Conservation (phyloP, 352 stramenopile genomes). For the Phytophthora cactorum region DNA sequence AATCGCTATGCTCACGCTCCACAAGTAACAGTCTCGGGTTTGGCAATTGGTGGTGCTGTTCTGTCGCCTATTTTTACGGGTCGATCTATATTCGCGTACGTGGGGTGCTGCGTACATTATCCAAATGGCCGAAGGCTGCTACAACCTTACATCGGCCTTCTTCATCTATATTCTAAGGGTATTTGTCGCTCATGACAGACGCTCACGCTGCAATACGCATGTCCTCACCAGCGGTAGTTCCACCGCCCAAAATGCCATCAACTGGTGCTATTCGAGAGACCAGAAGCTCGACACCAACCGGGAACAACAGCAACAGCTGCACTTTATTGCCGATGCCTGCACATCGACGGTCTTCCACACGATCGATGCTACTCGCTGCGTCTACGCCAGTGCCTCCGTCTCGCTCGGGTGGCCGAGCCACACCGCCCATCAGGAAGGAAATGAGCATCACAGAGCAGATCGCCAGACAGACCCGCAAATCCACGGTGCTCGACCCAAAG, state of each 20-base stretch:
- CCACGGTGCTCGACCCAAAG: slow-evolving; percentile 72
- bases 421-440: slow-evolving; percentile 38
- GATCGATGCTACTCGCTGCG: slow-evolving; percentile 33
- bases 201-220: not conserved
- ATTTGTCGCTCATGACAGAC: slow-evolving; percentile 12
- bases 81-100: not conserved
- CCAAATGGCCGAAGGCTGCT: not conserved
- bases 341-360: slow-evolving; percentile 32
- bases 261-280: slow-evolving; percentile 13
- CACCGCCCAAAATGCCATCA: slow-evolving; percentile 20
- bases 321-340: slow-evolving; percentile 11
- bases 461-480: slow-evolving; percentile 67
- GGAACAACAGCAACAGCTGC: slow-evolving; percentile 20
- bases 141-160: not conserved
- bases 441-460: slow-evolving; percentile 82
- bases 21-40: no score
- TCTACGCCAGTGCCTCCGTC: slow-evolving; percentile 28
- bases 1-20: no score
- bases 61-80: slow-evolving; percentile 11
- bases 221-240: slow-evolving; percentile 3
- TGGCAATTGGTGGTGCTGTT: no score
- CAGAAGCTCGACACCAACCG: slow-evolving; percentile 4
- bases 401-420: slow-evolving; percentile 14
- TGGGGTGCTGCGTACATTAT: not conserved
- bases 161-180: not conserved